These are phyloP conservation scores for Aspergillus steynii DNA, from an alignment of 495 filamentous ascomycete species.

Conservation along the genomic window DNA sequence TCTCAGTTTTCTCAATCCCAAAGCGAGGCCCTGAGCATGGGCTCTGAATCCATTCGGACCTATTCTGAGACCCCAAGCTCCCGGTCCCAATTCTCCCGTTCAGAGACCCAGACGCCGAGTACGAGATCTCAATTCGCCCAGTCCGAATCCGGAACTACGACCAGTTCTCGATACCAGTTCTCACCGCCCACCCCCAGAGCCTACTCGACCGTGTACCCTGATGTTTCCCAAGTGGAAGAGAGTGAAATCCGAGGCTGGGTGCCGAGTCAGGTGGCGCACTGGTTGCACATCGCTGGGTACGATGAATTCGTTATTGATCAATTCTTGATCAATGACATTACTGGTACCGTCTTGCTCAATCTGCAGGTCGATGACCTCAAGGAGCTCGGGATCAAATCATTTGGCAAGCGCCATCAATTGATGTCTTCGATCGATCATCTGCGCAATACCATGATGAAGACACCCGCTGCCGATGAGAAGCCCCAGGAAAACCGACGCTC, in stretches of 20 bases:
- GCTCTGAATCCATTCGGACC: not conserved
- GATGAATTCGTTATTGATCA: constrained; percentile 72
- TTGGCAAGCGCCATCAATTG: constrained; percentile 84
- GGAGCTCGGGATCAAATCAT: constrained; percentile 86
- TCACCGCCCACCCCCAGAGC: constrained; percentile 15
- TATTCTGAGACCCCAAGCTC: not conserved
- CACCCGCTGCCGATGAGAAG: no score
- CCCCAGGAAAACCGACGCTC: no score
- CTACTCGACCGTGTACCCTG: constrained; percentile 14
- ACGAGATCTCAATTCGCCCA: not conserved
- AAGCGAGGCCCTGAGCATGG: not conserved
- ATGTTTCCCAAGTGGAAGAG: constrained; percentile 19
- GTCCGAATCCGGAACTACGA: not conserved
- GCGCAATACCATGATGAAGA: no score
- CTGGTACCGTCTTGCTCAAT: constrained; percentile 75
- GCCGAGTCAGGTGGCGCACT: not conserved
- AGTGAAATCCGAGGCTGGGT: constrained; percentile 10
- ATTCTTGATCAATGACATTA: constrained; percentile 89
- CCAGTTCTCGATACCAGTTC: constrained; percentile 12
- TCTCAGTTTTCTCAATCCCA: not conserved
- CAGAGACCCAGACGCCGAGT: not conserved
- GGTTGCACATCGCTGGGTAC: constrained; percentile 45
- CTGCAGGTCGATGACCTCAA: constrained; percentile 87
- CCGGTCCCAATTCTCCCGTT: not conserved
- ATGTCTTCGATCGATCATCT: no score